Evolutionary conservation across 139 green algal species (phyloP), one percentile per base, ranked within the genome.

Genomic region (Chlorella sp.): DNA sequence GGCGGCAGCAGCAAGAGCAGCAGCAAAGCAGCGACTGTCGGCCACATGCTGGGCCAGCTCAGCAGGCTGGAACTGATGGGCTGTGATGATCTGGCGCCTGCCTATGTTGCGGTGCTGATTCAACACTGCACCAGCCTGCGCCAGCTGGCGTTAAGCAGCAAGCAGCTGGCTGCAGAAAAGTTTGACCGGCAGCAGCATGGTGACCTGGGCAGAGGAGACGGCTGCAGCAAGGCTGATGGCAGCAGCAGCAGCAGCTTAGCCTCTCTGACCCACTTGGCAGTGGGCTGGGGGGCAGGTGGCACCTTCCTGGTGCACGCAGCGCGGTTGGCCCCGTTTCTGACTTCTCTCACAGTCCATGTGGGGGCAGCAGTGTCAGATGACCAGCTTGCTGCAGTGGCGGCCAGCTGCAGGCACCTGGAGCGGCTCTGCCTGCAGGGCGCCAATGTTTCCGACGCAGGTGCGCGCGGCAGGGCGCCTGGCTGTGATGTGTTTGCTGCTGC

Each of bases 71-170:
- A 78, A 38, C 30, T 32, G 3, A 32, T 78, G 13, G 72, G 56
- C 30, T 40, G 30, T 13, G 13, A 43, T 44, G 44, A 60, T 16
- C 0, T 78, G 2, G 11, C 28, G 19, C 32, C 14, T 32, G 14
- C 14, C 6, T 44, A 78, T 9, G 72, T 60, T 11, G 43, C 32
- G 8, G 72, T 48, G 7, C 72, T 78, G 72, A 28, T 78, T 0
- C 40, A 48, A 13, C 43, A 30, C 13, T 78, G 72, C 72, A 78
- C 72, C 30, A 56, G 43, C 43, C 72, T 78, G 72, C 72, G 72
- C 43, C 43, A 44, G 43, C 72, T 78, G 30, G 72, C 72, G 43
- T 44, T 78, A 19, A 60, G 43, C 72, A 32, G 43, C 43, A 20
- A 56, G 28, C 72, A 60, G 72, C 72, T 78, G 43, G 43, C 72